Conservation (phyloP, 352 stramenopile genomes). For the Pythium angustatum region DNA sequence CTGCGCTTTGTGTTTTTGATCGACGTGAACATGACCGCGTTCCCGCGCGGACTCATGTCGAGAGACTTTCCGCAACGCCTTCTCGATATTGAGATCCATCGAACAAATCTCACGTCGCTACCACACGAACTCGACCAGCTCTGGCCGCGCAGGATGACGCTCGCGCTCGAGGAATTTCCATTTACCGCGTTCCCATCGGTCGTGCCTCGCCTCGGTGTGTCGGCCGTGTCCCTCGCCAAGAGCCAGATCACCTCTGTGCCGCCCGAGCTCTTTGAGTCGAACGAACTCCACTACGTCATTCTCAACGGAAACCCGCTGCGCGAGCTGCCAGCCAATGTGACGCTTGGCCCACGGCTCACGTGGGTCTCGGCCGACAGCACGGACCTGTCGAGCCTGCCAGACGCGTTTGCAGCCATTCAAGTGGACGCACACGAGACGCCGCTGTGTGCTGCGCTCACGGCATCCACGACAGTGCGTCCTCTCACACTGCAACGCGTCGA, state of each 20-base stretch:
- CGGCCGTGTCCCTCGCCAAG: constrained; percentile 26
- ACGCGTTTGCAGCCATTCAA: not conserved
- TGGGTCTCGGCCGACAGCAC: constrained; percentile 19
- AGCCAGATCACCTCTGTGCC: constrained; percentile 19
- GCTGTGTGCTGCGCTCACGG: constrained; percentile 4
- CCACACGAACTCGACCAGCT: constrained; percentile 37
- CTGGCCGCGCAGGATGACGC: constrained; percentile 29
- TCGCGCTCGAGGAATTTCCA: constrained; percentile 28
- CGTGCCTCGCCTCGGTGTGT: constrained; percentile 23
- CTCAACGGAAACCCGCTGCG: constrained; percentile 31
- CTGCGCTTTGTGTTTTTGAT: constrained; percentile 37
- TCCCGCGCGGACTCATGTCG: constrained; percentile 41
- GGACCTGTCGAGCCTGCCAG: constrained; percentile 1
- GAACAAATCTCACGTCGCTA: constrained; percentile 36
- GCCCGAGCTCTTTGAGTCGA: constrained; percentile 14
- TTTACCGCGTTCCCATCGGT: constrained; percentile 30
- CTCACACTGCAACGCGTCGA: not conserved
- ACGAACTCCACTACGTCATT: constrained; percentile 20
- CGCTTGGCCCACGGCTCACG: not conserved
- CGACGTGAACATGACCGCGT: constrained; percentile 27
- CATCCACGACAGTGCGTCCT: too few relatives aligned
- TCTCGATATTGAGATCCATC: constrained; percentile 34
- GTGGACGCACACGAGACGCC: constrained; percentile 15
- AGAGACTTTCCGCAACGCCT: constrained; percentile 34
- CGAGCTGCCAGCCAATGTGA: constrained; percentile 16